phyloP scores from a whole-genome alignment of 1,284 basidiomycete genomes.

The Ceratobasidium sp. region DNA sequence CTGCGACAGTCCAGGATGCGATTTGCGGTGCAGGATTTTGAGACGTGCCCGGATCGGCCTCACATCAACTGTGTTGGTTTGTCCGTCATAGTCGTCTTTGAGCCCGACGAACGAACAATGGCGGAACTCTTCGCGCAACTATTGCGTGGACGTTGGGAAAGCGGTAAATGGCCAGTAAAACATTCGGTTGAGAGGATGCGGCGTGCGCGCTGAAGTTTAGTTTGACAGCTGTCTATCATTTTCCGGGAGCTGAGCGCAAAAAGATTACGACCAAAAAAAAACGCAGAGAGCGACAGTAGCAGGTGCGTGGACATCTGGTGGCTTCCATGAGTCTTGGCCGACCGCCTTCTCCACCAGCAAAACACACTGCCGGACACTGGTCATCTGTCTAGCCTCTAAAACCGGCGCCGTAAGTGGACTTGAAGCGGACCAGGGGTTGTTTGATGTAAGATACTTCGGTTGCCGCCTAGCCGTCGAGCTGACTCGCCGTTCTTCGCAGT shows the following conservation, averaged over 20 bases:
- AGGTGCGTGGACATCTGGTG: not conserved
- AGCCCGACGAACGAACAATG: no score
- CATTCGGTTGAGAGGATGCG: not conserved
- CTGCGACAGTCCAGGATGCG: no score
- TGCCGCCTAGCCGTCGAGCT: not conserved
- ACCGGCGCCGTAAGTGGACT: not conserved
- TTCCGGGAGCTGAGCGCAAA: not conserved
- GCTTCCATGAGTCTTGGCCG: not conserved
- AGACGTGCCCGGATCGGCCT: no score
- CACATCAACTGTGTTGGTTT: no score
- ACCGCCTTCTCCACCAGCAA: no score
- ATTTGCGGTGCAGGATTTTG: no score
- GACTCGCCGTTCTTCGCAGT: not conserved
- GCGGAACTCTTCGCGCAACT: not conserved
- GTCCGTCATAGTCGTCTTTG: no score
- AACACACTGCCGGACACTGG: not conserved
- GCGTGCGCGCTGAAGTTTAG: not conserved
- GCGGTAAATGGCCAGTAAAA: not conserved
- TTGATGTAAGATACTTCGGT: not conserved
- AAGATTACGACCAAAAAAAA: not conserved
- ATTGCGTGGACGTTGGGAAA: not conserved
- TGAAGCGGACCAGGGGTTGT: not conserved
- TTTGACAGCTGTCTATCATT: not conserved
- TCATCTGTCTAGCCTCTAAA: not conserved
- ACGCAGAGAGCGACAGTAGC: not conserved